phyloP scores from a whole-genome alignment of 345 rosid genomes.

The Orychophragmus violaceus region DNA sequence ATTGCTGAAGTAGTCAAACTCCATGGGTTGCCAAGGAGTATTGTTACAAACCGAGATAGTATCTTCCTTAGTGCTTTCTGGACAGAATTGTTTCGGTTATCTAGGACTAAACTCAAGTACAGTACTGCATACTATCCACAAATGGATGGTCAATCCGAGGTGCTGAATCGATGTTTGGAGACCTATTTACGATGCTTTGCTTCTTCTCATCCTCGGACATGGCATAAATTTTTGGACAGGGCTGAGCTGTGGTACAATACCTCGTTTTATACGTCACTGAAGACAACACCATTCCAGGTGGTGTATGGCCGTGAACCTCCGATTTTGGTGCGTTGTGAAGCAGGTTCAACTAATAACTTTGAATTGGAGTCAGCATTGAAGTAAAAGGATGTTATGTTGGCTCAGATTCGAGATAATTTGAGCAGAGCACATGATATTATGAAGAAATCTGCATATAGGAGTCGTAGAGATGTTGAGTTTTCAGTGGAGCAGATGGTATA shows the following conservation, averaged over 20 bases:
- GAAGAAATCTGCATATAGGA: background rate
- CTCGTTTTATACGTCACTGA: background rate
- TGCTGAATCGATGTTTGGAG: background rate
- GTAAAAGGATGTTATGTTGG: background rate
- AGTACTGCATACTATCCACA: background rate
- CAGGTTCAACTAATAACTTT: background rate
- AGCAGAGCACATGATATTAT: background rate
- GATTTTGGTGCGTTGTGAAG: background rate
- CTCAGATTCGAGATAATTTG: background rate
- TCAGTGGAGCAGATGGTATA: background rate
- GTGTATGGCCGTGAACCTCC: background rate
- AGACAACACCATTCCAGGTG: background rate
- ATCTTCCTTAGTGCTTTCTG: background rate
- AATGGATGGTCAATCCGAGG: background rate
- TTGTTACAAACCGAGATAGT: background rate
- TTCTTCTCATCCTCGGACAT: background rate
- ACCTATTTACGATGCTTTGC: background rate
- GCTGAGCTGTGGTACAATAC: background rate
- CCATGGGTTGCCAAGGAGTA: background rate
- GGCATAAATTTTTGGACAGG: background rate
- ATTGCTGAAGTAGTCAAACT: background rate
- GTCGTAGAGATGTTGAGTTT: background rate
- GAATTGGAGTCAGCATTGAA: background rate
- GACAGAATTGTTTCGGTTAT: background rate
- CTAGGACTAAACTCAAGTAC: background rate